phyloP scores from a whole-genome alignment of 2,329 filamentous ascomycete genomes.

The Ophiognomonia clavigignenti-juglandacearum region DNA sequence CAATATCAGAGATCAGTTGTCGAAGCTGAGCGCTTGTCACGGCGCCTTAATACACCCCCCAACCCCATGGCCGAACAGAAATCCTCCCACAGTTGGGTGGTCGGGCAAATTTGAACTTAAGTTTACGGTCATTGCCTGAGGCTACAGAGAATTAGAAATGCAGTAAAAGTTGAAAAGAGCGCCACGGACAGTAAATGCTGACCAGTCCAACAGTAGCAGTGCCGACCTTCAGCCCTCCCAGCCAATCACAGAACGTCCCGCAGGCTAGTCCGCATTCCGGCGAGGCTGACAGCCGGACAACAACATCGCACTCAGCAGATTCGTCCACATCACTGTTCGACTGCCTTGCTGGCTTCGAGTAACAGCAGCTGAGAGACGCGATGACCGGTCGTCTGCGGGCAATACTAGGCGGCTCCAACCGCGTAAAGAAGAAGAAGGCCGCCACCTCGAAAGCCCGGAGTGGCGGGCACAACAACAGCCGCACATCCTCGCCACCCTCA shows the following conservation, averaged over 20 bases:
- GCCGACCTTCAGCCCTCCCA: not conserved
- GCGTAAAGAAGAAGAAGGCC: slow-evolving; percentile 19
- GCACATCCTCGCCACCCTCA: slow-evolving; percentile 6
- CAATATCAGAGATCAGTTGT: too few relatives aligned
- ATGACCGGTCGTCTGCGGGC: slow-evolving; percentile 19
- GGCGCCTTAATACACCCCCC: too few relatives aligned
- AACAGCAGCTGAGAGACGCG: not conserved
- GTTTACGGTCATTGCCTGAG: too few relatives aligned
- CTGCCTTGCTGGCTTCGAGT: not conserved
- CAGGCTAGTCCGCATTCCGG: not conserved
- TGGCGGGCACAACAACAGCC: not conserved
- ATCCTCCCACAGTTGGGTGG: too few relatives aligned
- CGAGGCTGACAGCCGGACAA: not conserved
- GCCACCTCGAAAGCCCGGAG: slow-evolving; percentile 3
- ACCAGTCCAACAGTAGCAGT: not conserved
- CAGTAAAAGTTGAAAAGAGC: too few relatives aligned
- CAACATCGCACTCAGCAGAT: not conserved
- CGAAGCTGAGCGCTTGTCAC: too few relatives aligned
- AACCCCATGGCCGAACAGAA: too few relatives aligned
- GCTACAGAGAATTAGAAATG: too few relatives aligned
- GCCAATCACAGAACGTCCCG: slow-evolving; percentile 1
- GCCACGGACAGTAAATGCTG: too few relatives aligned
- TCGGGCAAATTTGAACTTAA: too few relatives aligned
- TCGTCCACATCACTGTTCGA: not conserved
- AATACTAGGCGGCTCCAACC: slow-evolving; percentile 19